Evolutionary conservation across 208 protist genomes (phyloP), one percentile per base, ranked within the genome.

Genomic region (Herpetomonas tarakana): DNA sequence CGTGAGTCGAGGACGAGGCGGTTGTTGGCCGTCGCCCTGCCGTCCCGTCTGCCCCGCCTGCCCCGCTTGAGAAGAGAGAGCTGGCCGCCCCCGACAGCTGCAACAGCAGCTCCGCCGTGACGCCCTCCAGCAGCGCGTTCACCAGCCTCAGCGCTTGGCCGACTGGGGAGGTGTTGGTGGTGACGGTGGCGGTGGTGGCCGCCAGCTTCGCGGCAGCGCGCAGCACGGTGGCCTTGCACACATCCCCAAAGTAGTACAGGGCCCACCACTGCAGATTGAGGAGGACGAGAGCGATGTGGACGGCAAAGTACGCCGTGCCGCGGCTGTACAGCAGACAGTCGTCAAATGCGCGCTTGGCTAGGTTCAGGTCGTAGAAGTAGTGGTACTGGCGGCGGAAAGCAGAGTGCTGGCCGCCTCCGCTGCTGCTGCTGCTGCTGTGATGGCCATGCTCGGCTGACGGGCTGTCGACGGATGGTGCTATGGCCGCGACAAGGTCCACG

Each of bases 261-360:
- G 52, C 64, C 74, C 74, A 81, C 69, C 68, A 76, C 47, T 76
- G 74, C 11, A 68, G 52, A 58, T 81, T 76, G 4, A 81, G 60
- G 0, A 51, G 60, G 9, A 58, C 57, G 22, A 76, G 45, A 4
- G 74, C 74, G 4, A 81, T 19, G 19, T 45, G 51, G 14, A 76
- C 65, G 14, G 61, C 69, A 47, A 64, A 67, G 24, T 35, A 21
- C 16, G 54, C 30, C 14, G 22, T 41, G 16, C 7, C 22, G 12
- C 26, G 44, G 47, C 58, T 61, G 19, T 58, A 18, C 39, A 71
- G 44, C 16, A 62, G 24, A 19, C 58, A 62, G 12, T 49, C 30
- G 44, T 84, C 77, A 58, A 79, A 84, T 50, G 68, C 78, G 4
- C 68, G 67, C 30, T 76, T 84, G 16, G 77, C 77, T 47, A 84